Percentiles rank a stretch among this genome's conserved stretches.
Conservation (phyloP, 176 grass and related monocot genomes). For the Dactylis glomerata region DNA sequence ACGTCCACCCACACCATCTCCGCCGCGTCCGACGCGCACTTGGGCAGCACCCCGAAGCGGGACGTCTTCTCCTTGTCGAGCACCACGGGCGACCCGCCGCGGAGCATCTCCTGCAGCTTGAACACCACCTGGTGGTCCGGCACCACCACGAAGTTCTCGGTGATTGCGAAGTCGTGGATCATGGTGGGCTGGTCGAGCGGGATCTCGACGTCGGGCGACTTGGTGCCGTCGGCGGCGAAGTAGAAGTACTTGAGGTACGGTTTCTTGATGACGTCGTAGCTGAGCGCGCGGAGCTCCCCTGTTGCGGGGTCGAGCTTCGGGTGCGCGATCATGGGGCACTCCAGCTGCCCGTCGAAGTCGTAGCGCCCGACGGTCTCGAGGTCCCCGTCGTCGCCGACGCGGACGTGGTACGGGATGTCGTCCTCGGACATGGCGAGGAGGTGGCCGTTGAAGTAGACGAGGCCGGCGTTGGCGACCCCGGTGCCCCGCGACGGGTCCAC, state of each 20-base stretch:
- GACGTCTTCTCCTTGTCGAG: slow-evolving; percentile 75
- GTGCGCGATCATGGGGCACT: slow-evolving; percentile 81
- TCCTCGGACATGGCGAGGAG: slow-evolving; percentile 99
- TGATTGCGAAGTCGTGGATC: slow-evolving; percentile 99
- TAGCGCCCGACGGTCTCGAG: slow-evolving; percentile 66
- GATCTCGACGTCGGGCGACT: slow-evolving; percentile 85
- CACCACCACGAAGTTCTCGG: slow-evolving; percentile 67
- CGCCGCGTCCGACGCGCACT: slow-evolving; percentile 57
- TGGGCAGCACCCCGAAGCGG: slow-evolving; percentile 80
- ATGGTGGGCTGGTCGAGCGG: slow-evolving; percentile 87
- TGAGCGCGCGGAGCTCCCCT: slow-evolving; percentile 78
- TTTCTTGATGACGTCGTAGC: slow-evolving; percentile 94
- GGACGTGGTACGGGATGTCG: slow-evolving; percentile 86
- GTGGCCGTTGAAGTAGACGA: slow-evolving; percentile 68
- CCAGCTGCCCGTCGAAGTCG: slow-evolving; percentile 76
- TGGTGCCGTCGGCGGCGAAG: slow-evolving; percentile 58
- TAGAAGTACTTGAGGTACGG: slow-evolving; percentile 90
- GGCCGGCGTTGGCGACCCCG: slow-evolving; percentile 86
- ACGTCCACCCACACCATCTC: slow-evolving; percentile 86
- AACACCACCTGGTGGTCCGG: slow-evolving; percentile 95
- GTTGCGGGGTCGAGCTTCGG: slow-evolving; percentile 67
- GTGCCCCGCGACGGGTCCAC: slow-evolving; percentile 60
- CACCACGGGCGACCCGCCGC: slow-evolving; percentile 81
- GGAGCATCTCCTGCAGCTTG: slow-evolving; percentile 91
- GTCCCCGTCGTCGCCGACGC: slow-evolving; percentile 47